Base-by-base conservation (phyloP, 148 eudicot species). In the Persicaria tinctoria region DNA sequence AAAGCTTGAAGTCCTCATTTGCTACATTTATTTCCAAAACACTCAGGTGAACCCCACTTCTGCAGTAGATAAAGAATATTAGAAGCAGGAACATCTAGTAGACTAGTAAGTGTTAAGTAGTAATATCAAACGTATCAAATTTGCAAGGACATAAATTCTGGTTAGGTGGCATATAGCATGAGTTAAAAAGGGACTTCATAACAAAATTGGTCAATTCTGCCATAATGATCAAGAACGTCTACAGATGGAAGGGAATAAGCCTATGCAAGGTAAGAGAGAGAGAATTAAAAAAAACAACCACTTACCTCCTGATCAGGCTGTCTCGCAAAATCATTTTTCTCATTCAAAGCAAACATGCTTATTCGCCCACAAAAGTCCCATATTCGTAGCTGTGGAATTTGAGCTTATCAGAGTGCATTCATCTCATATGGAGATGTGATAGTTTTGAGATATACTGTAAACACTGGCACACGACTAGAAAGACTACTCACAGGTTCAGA, bases 341-440 rank as follows among this genome's bases (percentile, higher is more conserved):
- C 70, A 77, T 80, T 82, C 51, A 78, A 75, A 8, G 89, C 78
- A 82, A 85, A 85, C 46, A 80, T 85, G 70, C 82, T 82, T 47
- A 86, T 95, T 87, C 88, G 82, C 62, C 93, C 93, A 72, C 97
- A 92, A 80, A 89, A 87, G 80, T 95, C 98, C 96, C 97, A 86
- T 76, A 95, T 88, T 73, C 84, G 85, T 76, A 89, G 81, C 98
- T 95, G 91, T 75, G 57, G 45, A 76, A 83, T 17, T 76, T 64
- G 48, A 79, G 38, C 63, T 20, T 46, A 53, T 84, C 69, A 71
- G 60, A 55, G 73, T 60, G 72, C 73, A 73, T 10, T 64, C 68
- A 59, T 60, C 68, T 54, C 57, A 7, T 32, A 70, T 48, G 50
- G 16, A 55, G 8, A 64, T 12, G 32, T 41, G 32, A 66, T 66